Percentiles rank a stretch among this genome's conserved stretches.
Conservation (phyloP, 495 filamentous ascomycete genomes). For the Apodospora peruviana region DNA sequence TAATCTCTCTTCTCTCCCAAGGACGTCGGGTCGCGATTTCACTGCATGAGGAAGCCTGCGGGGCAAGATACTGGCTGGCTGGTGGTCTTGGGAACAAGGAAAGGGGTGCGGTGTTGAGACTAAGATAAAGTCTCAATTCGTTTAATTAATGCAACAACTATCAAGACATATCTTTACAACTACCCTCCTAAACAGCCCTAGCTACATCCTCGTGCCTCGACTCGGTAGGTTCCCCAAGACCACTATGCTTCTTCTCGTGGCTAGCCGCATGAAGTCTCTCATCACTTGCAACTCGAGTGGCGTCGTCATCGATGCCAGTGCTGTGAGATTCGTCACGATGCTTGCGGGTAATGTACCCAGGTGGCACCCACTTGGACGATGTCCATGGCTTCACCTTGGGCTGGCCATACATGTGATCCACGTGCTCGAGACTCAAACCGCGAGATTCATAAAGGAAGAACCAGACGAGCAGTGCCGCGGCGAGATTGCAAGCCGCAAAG, state of each 20-base stretch:
- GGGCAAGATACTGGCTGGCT: too few relatives aligned
- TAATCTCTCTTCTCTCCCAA: too few relatives aligned
- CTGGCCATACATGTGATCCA: conserved; percentile 66
- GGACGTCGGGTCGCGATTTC: too few relatives aligned
- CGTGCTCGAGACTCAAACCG: conserved; percentile 66
- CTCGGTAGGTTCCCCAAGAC: too few relatives aligned
- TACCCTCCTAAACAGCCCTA: too few relatives aligned
- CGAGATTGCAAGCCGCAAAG: conserved; percentile 65
- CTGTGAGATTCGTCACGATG: conserved; percentile 14
- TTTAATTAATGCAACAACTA: too few relatives aligned
- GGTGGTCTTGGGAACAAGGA: too few relatives aligned
- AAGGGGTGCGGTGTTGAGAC: too few relatives aligned
- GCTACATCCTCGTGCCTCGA: too few relatives aligned
- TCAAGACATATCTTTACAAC: too few relatives aligned
- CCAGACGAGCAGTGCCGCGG: conserved; percentile 61
- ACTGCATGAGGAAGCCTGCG: too few relatives aligned
- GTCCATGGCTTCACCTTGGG: conserved; percentile 61
- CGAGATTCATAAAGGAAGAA: conserved; percentile 74
- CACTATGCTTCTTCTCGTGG: background rate
- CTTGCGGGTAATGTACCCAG: conserved; percentile 30
- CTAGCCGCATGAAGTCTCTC: background rate
- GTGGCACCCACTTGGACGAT: conserved; percentile 53
- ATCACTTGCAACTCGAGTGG: background rate
- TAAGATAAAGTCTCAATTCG: too few relatives aligned
- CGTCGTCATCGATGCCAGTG: background rate